Base-by-base conservation (phyloP, 1,284 basidiomycete species). In the Moesziomyces globuligerus region DNA sequence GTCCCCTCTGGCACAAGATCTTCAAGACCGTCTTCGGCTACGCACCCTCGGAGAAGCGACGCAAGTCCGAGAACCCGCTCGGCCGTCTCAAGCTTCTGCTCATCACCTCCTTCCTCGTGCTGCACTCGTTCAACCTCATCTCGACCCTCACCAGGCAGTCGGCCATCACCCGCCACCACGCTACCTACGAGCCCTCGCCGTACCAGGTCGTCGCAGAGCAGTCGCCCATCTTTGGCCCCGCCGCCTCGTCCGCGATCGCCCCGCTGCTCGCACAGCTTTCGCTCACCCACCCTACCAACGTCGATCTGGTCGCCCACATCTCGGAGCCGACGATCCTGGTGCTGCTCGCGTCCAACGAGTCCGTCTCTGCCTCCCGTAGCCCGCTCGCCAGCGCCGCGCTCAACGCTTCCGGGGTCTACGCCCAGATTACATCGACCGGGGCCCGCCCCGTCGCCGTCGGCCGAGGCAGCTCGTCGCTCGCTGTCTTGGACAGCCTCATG, bases 61-160 rank as follows among this genome's bases (percentile, higher is more conserved):
- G 78, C 85, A 86, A 57, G 86, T 58, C 59, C 18, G 75, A 79
- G 81, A 93, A 91, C 82, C 93, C 94, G 0, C 90, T 93, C 32
- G 89, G 91, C 15, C 86, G 93, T 43, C 86, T 98, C 65, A 98
- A 97, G 85, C 86, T 95, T n/a, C 87, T 95, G 72, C 85, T 95
- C 76, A 89, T 91, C 78, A 59, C 89, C 84, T 39, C 48, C 11
- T 74, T 77, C 71, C 56, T 80, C 38, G 61, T 73, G 6, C 52
- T 83, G 38, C 77, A 80, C 64, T 73, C 78, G 26, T 87, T 97
- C 74, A 98, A 98, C 85, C 87, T 98, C 56, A 91, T 91, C 83
- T 93, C 95, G 1, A 95, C 95, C 0, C 87, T 98, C 48, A 91
- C 93, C 0, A 89, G 90, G 37, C 87, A 88, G 48, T 87, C 89